Evolutionary conservation across 2,329 filamentous ascomycete species (phyloP).

Genomic region (Sclerotinia sclerotiorum): DNA sequence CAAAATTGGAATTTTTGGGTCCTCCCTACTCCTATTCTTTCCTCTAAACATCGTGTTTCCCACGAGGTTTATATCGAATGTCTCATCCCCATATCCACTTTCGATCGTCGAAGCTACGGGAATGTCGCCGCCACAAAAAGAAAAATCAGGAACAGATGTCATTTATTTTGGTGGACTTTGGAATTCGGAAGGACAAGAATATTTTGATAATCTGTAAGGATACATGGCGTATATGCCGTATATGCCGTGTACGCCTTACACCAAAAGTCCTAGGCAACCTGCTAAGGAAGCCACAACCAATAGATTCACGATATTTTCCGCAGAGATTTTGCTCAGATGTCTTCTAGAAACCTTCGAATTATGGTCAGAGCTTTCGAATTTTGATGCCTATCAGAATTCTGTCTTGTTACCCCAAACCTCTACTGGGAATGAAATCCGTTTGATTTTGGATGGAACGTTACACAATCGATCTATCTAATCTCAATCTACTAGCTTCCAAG

Average conservation of each 20-base stretch:
- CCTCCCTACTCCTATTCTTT: conserved; percentile 4
- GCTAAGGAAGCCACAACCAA: conserved; percentile 5
- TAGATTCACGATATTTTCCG: background rate
- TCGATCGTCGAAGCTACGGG: conserved; percentile 5
- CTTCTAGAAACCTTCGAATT: conserved; percentile 16
- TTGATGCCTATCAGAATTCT: background rate
- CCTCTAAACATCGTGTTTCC: background rate
- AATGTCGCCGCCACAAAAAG: background rate
- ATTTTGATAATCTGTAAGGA: background rate
- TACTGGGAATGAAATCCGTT: background rate
- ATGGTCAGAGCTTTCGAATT: background rate
- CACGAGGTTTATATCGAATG: conserved; percentile 14
- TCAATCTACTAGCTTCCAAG: background rate
- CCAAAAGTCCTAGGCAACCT: background rate
- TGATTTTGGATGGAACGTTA: background rate
- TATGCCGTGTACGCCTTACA: background rate
- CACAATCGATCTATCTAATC: conserved; percentile 6
- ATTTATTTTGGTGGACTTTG: conserved; percentile 1
- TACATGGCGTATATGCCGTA: background rate
- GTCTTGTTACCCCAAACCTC: background rate
- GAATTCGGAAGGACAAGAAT: background rate
- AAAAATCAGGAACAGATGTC: conserved; percentile 1
- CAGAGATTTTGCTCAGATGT: background rate
- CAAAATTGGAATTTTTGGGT: background rate
- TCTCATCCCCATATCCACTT: conserved; percentile 19